These are phyloP conservation scores for Eimeria acervulina DNA, from an alignment of 169 alveolate species.

Conservation along the genomic window DNA sequence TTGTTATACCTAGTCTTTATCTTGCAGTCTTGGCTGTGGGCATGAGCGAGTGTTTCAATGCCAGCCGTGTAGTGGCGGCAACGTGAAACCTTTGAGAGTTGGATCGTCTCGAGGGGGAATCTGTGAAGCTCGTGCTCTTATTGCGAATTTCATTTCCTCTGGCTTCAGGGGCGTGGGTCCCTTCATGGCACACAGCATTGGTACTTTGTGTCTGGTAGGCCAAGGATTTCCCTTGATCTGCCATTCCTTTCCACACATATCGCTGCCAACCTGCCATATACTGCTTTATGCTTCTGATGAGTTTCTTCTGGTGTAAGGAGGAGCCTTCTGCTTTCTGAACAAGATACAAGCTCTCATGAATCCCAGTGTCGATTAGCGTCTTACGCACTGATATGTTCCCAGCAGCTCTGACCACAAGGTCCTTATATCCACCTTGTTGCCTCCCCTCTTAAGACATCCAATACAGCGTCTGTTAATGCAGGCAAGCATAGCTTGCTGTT, in stretches of 20 bases:
- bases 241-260: not conserved
- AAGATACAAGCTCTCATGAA: not conserved
- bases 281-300: not conserved
- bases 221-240: not conserved
- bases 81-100: not conserved
- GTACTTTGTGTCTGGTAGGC: not conserved
- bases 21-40: not conserved
- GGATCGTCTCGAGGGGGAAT: not conserved
- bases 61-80: not conserved
- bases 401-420: not conserved
- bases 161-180: not conserved
- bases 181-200: not conserved
- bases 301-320: not conserved
- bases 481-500: not conserved
- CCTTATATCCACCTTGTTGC: not conserved
- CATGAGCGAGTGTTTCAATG: not conserved
- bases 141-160: not conserved
- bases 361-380: constrained; percentile 4
- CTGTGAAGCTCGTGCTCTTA: not conserved
- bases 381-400: not conserved
- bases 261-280: constrained; percentile 13
- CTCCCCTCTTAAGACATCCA: not conserved
- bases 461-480: not conserved
- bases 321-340: not conserved
- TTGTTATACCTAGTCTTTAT: not conserved